Evolutionary conservation across 306 rosid genomes (phyloP), one percentile per base, ranked within the genome.

Genomic region (Vachellia collinsii): DNA sequence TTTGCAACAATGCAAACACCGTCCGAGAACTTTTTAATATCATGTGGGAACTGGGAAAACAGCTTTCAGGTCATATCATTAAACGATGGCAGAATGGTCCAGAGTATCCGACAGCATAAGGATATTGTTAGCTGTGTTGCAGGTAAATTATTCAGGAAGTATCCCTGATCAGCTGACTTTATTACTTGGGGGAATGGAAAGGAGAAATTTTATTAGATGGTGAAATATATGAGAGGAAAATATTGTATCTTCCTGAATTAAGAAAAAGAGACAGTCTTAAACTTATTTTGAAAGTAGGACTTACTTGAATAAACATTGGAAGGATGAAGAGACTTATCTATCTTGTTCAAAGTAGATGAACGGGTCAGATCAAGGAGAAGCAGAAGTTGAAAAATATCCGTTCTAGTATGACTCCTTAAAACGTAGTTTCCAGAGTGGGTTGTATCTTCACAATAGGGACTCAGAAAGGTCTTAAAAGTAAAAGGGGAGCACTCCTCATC

Each of bases 41-140:
- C 99, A 54, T 91, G 99, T 83, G 99, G 99, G 69, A 93, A 94
- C 87, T 94, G 99, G 99, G 99, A 93, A 89, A 94, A 94, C 83
- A 94, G 99, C 85, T 94, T 94, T 87, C 99, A 93, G 88, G 88
- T 93, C 79, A 92, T 93, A 81, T 93, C 99, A 64, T 83, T 94
- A 63, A 87, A 83, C 25, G 99, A 94, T 83, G 97, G 99, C 79
- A 88, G 95, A 86, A 88, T 94, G 91, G 91, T 94, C 66, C 99
- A 94, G 85, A 91, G 97, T 89, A 91, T 94, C 84, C 93, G 99
- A 61, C 99, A 94, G 82, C 99, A 94, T 78, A 94, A 87, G 88
- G 99, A 94, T 87, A 93, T 94, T 77, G 99, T 94, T 85, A 92
- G 97, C 88, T 94, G 99, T 82, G 89, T 90, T 84, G 97, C 97